Evolutionary conservation across 1,284 basidiomycete genomes (phyloP), one percentile per base, ranked within the genome.

Genomic region (Tilletia horrida): DNA sequence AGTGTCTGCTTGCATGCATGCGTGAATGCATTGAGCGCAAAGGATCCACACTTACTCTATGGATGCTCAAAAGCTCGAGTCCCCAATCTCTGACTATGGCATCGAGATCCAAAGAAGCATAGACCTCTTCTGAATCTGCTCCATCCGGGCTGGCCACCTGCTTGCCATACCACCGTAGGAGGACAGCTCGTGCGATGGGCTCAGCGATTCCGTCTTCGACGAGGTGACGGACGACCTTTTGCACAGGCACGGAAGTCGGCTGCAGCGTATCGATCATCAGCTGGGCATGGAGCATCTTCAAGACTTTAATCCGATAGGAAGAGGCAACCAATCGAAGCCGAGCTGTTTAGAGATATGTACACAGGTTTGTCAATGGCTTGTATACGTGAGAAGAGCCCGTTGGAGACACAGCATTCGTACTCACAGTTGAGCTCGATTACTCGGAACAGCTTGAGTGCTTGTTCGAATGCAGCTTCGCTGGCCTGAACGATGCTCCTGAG

Each of bases 401-500:
- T 2, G 9, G 14, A 9, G 35, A 16, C 25, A 59, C 16, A 9
- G 4, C 35, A 55, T 25, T 59, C 8, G 13, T 16, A 67, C 68
- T 72, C 61, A 71, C 73, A 76, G 55, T 77, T 76, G 35, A 80
- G 67, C 61, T 73, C 68, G 27, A 81, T 63, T 16, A 80, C 67
- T 16, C 76, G 73, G 21, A 73, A 66, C 7, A 67, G 62, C 9
- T 69, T 55, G 21, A 77, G 64, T 3, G 76, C 79, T 11, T 67
- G 43, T 9, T 66, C 63, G 21, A 81, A 68, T 62, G 80, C 79
- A 0, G 35, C 63, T 1, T 75, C 73, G 45, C 74, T 76, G 0
- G 79, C 76, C 55, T 81, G 79, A 14, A 81, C 76, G 31, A 81
- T 71, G 44, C 72, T 74, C 42, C 70, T 68, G 18, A 81, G 67